phyloP scores from a whole-genome alignment of 495 filamentous ascomycete genomes.

The Penicillium arizonense region DNA sequence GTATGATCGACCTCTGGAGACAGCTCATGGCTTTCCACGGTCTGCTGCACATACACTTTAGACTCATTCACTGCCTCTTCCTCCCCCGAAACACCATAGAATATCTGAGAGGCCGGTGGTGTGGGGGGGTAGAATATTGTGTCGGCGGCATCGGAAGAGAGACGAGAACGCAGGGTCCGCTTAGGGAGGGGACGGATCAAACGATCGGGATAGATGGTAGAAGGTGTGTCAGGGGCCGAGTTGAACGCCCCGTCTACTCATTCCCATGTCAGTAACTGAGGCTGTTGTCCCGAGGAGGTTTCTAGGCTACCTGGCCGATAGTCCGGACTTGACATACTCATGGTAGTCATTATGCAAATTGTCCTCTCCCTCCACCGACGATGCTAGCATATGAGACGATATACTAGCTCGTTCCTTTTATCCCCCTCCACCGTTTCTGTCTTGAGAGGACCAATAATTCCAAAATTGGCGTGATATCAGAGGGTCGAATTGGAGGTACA shows the following conservation, averaged over 20 bases:
- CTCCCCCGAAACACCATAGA: conserved; percentile 67
- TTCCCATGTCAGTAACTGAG: conserved; percentile 42
- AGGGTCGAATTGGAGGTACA: neutral
- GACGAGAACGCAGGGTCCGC: conserved; percentile 76
- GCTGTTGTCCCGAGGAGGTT: conserved; percentile 15
- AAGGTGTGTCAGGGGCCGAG: conserved; percentile 69
- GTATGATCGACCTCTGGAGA: conserved; percentile 46
- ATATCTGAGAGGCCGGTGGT: conserved; percentile 65
- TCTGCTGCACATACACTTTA: conserved; percentile 49
- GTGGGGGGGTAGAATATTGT: conserved; percentile 77
- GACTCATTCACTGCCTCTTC: conserved; percentile 40
- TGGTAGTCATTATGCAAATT: conserved; percentile 46
- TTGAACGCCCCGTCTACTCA: conserved; percentile 50
- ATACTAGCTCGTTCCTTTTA: conserved; percentile 13
- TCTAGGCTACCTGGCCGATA: conserved; percentile 6
- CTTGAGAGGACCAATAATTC: conserved; percentile 7
- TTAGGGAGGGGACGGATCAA: conserved; percentile 93
- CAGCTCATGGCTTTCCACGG: conserved; percentile 39
- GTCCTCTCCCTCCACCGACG: conserved; percentile 33
- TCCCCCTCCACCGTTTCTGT: conserved; percentile 22
- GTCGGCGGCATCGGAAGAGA: conserved; percentile 79
- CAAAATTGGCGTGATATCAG: conserved; percentile 2
- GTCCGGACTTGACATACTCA: conserved; percentile 42
- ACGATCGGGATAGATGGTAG: conserved; percentile 77
- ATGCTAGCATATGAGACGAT: conserved; percentile 13